These are phyloP conservation scores for Nemania sp. DNA, from an alignment of 2,329 filamentous ascomycete genomes.

Conservation along the genomic window DNA sequence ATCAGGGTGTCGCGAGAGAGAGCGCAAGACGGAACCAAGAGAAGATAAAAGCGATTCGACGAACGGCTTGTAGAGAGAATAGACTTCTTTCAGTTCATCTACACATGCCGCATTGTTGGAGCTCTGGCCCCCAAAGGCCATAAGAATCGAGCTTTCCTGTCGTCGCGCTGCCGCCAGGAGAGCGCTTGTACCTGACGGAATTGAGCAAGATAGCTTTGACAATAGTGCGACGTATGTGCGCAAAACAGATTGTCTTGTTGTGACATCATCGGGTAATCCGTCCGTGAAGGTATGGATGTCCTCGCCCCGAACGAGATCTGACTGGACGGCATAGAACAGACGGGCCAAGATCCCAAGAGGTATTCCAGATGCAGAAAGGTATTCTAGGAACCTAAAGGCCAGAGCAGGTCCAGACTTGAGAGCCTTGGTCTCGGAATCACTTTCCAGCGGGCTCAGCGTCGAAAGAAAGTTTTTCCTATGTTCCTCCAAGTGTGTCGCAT, in stretches of 20 bases:
- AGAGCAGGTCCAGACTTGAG: neutral
- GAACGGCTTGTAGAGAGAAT: constrained; percentile 21
- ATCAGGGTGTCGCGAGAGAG: constrained; percentile 10
- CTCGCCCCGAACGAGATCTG: neutral
- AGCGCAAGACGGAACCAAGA: neutral
- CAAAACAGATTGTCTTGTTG: neutral
- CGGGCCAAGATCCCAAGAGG: neutral
- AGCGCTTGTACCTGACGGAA: neutral
- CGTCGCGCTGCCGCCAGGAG: neutral
- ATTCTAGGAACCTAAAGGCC: neutral
- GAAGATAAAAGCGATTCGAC: constrained; percentile 4
- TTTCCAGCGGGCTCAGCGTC: too few species aligned
- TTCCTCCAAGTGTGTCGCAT: neutral
- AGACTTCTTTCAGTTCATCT: constrained; percentile 20
- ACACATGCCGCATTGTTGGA: constrained; percentile 20
- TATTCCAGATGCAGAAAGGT: neutral
- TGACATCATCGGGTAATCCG: neutral
- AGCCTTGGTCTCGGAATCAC: neutral
- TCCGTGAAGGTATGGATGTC: neutral
- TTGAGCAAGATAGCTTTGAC: too few species aligned
- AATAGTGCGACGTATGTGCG: neutral
- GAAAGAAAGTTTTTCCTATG: neutral
- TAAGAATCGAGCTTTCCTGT: constrained; percentile 6
- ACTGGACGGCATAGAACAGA: neutral
- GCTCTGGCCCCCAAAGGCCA: constrained; percentile 22